A percentile compares a stretch with the other conserved stretches of the same genome.
Conservation (phyloP, 768 basidiomycete species). For the Suillus placidus region DNA sequence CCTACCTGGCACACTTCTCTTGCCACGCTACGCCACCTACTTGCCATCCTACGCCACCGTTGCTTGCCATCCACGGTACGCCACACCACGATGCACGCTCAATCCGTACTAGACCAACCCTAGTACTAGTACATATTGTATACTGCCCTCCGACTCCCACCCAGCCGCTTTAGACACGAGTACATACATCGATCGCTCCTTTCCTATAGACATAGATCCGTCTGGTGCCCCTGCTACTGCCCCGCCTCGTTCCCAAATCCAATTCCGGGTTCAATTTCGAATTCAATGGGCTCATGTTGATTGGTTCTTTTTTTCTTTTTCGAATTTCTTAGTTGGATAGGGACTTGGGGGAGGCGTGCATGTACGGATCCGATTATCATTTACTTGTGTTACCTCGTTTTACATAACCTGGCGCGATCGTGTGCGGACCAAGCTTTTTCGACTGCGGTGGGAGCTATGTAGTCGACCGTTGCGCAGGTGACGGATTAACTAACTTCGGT, state of each 20-base stretch:
- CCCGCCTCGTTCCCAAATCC: slow-evolving; percentile 1
- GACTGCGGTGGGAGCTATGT: not conserved
- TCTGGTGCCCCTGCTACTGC: not conserved
- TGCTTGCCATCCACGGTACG: not conserved
- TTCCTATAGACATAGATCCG: too few species aligned
- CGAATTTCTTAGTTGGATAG: not conserved
- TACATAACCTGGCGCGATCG: too few species aligned
- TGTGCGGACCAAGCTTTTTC: not conserved
- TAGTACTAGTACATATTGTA: not conserved
- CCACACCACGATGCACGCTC: not conserved
- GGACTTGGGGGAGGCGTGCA: not conserved
- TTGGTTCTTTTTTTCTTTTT: not conserved
- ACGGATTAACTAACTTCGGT: not conserved
- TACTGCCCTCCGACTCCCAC: not conserved
- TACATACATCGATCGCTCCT: not conserved
- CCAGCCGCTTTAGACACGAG: not conserved
- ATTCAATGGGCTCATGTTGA: too few species aligned
- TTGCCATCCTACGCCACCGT: not conserved
- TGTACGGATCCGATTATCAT: not conserved
- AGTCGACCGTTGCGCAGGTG: not conserved
- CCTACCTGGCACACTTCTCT: not conserved
- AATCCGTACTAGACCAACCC: not conserved
- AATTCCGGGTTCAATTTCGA: not conserved
- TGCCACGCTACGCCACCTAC: not conserved
- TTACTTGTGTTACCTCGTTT: not conserved